phyloP scores from a whole-genome alignment of 352 stramenopile species.

The Bremia lactucae region DNA sequence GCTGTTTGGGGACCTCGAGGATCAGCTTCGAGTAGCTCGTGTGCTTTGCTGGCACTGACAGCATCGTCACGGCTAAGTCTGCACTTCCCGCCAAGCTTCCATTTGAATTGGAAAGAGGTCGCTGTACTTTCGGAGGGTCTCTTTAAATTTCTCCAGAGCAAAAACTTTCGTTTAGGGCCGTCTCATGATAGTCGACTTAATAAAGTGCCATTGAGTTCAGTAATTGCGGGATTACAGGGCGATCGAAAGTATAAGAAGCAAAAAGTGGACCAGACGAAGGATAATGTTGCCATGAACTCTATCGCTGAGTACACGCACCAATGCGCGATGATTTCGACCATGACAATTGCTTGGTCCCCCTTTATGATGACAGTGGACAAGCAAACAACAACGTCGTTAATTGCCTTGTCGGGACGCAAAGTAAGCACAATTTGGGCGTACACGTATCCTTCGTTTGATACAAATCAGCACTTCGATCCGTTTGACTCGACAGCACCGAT shows the following conservation, averaged over 20 bases:
- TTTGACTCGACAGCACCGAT: constrained; percentile 32
- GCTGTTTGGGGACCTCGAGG: constrained; percentile 62
- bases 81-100: constrained; percentile 68
- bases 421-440: constrained; percentile 68
- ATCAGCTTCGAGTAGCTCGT: constrained; percentile 59
- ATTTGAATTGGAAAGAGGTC: constrained; percentile 65
- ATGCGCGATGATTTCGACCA: constrained; percentile 48
- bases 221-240: constrained; percentile 12
- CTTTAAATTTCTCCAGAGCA: constrained; percentile 43
- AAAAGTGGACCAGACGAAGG: constrained; percentile 6
- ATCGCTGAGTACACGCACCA: constrained; percentile 49
- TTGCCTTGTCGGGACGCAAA: constrained; percentile 51
- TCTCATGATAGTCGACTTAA: constrained; percentile 14
- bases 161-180: constrained; percentile 23
- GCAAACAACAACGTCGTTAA: constrained; percentile 42
- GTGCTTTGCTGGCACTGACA: constrained; percentile 54
- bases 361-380: constrained; percentile 37
- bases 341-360: constrained; percentile 61
- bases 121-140: constrained; percentile 64
- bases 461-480: constrained; percentile 6
- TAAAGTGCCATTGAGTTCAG: constrained; percentile 8
- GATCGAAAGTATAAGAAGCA: constrained; percentile 19
- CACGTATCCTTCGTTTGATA: constrained; percentile 29
- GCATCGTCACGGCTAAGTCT: constrained; percentile 48
- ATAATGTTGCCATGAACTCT: constrained; percentile 15